Conservation (phyloP, 805 yeast genomes). For the Candida vartiovaarae region DNA sequence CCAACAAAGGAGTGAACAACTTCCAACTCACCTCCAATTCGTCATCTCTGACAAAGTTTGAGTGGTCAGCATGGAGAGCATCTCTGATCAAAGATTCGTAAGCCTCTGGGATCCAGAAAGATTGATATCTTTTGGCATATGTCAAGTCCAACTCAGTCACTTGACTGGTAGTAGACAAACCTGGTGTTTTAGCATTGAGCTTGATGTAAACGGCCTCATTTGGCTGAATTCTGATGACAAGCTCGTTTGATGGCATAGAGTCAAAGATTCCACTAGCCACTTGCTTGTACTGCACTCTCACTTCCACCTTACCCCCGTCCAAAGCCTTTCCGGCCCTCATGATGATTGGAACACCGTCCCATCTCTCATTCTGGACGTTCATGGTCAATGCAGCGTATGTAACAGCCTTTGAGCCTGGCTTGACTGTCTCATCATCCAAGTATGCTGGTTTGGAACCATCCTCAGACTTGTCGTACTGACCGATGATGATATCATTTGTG, state of each 20-base stretch:
- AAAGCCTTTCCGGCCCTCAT: slow-evolving; percentile 98
- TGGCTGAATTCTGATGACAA: slow-evolving; percentile 92
- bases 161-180: slow-evolving; percentile 73
- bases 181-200: slow-evolving; percentile 91
- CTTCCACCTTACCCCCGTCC: slow-evolving; percentile 90
- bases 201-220: slow-evolving; percentile 90
- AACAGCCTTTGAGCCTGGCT: slow-evolving; percentile 73
- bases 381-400: slow-evolving; percentile 86
- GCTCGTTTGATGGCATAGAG: slow-evolving; percentile 81
- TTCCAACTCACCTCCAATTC: slow-evolving; percentile 93
- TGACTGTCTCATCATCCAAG: slow-evolving; percentile 86
- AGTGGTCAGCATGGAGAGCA: slow-evolving; percentile 85
- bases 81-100: slow-evolving; percentile 94
- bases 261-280: slow-evolving; percentile 78
- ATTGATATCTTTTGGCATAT: slow-evolving; percentile 71
- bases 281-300: slow-evolving; percentile 85
- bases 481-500: slow-evolving; percentile 61
- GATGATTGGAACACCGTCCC: slow-evolving; percentile 97
- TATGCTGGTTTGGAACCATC: slow-evolving; percentile 91
- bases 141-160: slow-evolving; percentile 88
- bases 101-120: slow-evolving; percentile 95
- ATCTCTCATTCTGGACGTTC: slow-evolving; percentile 82
- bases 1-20: slow-evolving; percentile 84
- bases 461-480: slow-evolving; percentile 79
- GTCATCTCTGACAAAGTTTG: slow-evolving; percentile 96